Base-by-base conservation (phyloP, 2,329 filamentous ascomycete species). In the Sporothrix brasiliensis region DNA sequence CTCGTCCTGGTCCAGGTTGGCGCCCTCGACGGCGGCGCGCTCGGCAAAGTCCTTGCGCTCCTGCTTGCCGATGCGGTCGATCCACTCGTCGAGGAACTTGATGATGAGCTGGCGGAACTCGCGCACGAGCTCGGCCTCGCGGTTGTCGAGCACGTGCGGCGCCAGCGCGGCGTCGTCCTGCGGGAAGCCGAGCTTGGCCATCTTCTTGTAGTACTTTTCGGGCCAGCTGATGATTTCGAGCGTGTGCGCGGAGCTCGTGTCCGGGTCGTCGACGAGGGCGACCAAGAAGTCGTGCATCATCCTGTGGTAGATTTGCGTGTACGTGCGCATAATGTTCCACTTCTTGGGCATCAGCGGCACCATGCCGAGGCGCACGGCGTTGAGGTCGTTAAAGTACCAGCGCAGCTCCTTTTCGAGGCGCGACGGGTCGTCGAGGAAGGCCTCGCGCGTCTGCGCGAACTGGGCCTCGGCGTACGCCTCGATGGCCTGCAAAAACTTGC, bases 351-450 rank as follows among this genome's bases (percentile, higher is more conserved):
- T 94, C 68, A 99, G 85, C 39, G 88, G 88, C 72, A 91, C 88
- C 92, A 99, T 97, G 77, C 95, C 94, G 73, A 96, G 86, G 80
- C 94, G 93, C 77, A 97, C 94, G 3, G 93, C 93, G 79, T 96
- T 97, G 50, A 99, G 86, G 79, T 99, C 94, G 81, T 98, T 97
- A 83, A 98, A 99, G 81, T 89, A 99, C 95, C 95, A 99, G 77
- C 92, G 92, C 81, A 97, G 88, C 74, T 88, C 89, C 83, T 97
- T 97, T 74, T 96, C 92, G 61, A 99, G 84, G 76, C 88, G 89
- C 66, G 90, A 87, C 0, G 95, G 92, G 77, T 98, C 93, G 50
- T 91, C 91, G 68, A 94, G 81, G 79, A 99, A 98, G 61, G 89
- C 87, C 69, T 91, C 87, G 71, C 89, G 88, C 53, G 89, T 87